Evolutionary conservation across 768 basidiomycete genomes (phyloP).

Genomic region (Pleurotus cornucopiae): DNA sequence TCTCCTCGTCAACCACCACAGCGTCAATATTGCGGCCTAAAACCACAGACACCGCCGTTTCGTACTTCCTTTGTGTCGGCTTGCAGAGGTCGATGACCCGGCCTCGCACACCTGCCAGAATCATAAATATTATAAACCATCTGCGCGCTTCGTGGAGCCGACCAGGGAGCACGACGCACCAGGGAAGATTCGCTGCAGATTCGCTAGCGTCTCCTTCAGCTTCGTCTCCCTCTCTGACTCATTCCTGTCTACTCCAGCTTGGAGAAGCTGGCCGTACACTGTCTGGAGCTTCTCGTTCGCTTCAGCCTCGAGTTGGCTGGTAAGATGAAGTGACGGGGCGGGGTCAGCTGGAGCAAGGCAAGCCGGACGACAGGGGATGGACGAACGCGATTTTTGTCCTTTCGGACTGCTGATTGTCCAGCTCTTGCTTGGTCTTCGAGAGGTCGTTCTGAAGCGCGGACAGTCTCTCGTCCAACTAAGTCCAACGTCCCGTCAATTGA

Average conservation of each 20-base stretch:
- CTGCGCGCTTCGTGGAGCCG: too few relatives aligned
- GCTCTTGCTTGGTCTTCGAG: slow-evolving; percentile 63
- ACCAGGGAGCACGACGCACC: slow-evolving; percentile 36
- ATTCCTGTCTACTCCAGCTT: slow-evolving; percentile 85
- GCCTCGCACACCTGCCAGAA: slow-evolving; percentile 76
- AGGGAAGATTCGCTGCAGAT: slow-evolving; percentile 85
- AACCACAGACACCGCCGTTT: slow-evolving; percentile 86
- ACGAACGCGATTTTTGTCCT: slow-evolving; percentile 72
- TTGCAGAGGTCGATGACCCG: slow-evolving; percentile 93
- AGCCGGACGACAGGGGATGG: neutral
- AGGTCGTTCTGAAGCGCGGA: slow-evolving; percentile 55
- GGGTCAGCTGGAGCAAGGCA: neutral
- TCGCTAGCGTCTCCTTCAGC: slow-evolving; percentile 82
- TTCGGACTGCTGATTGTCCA: slow-evolving; percentile 85
- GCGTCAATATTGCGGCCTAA: slow-evolving; percentile 94
- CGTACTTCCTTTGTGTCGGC: slow-evolving; percentile 89
- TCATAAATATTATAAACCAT: neutral
- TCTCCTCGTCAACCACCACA: slow-evolving; percentile 94
- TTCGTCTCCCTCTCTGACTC: slow-evolving; percentile 81
- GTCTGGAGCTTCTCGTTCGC: slow-evolving; percentile 87
- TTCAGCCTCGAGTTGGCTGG: slow-evolving; percentile 85
- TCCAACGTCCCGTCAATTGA: neutral
- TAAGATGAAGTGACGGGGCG: neutral
- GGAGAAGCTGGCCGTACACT: slow-evolving; percentile 77
- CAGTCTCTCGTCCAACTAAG: slow-evolving; percentile 62